These are phyloP conservation scores for Jatropha multifida DNA, from an alignment of 441 rosid species.

Conservation along the genomic window DNA sequence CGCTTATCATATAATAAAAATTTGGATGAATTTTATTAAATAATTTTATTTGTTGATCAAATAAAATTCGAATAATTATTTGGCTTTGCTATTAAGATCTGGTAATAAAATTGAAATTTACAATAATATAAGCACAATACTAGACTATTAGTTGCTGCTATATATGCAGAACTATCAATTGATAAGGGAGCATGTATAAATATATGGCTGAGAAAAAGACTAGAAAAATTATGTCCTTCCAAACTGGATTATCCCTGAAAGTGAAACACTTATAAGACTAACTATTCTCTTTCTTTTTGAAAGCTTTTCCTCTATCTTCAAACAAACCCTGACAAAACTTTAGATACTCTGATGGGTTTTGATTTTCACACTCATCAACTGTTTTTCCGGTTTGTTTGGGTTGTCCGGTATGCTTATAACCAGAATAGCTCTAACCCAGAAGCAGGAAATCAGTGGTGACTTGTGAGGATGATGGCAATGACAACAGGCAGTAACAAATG, in stretches of 20 bases:
- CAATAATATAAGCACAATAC: no score
- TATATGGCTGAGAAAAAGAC: neutral
- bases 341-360: neutral
- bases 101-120: no score
- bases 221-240: neutral
- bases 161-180: no score
- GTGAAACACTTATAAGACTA: neutral
- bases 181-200: no score
- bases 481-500: constrained; percentile 9
- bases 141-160: no score
- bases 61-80: no score
- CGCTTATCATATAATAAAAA: no score
- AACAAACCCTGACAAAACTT: neutral
- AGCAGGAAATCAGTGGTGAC: neutral
- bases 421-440: neutral
- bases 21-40: no score
- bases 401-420: neutral
- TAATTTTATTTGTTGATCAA: no score
- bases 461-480: constrained; percentile 19
- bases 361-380: neutral
- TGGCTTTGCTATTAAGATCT: no score
- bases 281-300: neutral
- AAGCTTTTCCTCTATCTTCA: neutral
- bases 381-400: neutral
- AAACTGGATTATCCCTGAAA: neutral